Base-by-base conservation (phyloP, 2,329 filamentous ascomycete genomes). In the Ophiostoma populinum region DNA sequence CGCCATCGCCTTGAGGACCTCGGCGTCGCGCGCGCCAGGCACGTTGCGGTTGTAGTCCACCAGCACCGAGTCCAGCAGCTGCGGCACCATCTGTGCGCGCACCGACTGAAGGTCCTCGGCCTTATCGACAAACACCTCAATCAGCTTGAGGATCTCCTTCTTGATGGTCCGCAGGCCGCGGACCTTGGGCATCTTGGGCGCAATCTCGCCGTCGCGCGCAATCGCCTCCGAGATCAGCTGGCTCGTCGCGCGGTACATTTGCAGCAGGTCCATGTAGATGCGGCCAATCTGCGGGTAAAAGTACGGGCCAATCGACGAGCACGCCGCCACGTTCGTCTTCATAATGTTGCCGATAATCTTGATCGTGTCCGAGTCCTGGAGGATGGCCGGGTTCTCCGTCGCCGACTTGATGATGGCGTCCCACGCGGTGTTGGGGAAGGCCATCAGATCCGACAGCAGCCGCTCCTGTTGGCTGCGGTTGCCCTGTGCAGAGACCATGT, bases 241-340 rank as follows among this genome's bases (percentile, higher is more conserved):
- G 53, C 87, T 95, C n/a, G 87, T 90, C 26, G 87, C 90, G 34
- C 85, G 80, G 56, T 95, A 98, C 92, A 98, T 98, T 49, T 90
- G 87, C 38, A 98, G 64, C 87, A 98, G 95, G 53, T 98, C 90
- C 46, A 92, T 75, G 56, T 95, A 98, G 47, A 98, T 95, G 38
- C 85, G 79, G 26, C 87, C 90, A 47, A 98, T 93, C 54, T 98
- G 90, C 10, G 90, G 87, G 51, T 93, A 94, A 57, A 98, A 98
- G 59, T 95, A 98, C 35, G 82, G 75, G 22, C 92, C 90, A 39
- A 98, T 90, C 1, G 90, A 95, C 24, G 81, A 82, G 56, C 90
- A 98, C 24, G 90, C 90, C n/a, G 92, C 87, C 5, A 98, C 90
- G 49, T 98, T 98, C 1, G 90, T 98, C 70, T 98, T 98, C 90